Evolutionary conservation across 495 filamentous ascomycete genomes (phyloP), one percentile per base, ranked within the genome.

Genomic region (Hypomontagnella monticulosa): DNA sequence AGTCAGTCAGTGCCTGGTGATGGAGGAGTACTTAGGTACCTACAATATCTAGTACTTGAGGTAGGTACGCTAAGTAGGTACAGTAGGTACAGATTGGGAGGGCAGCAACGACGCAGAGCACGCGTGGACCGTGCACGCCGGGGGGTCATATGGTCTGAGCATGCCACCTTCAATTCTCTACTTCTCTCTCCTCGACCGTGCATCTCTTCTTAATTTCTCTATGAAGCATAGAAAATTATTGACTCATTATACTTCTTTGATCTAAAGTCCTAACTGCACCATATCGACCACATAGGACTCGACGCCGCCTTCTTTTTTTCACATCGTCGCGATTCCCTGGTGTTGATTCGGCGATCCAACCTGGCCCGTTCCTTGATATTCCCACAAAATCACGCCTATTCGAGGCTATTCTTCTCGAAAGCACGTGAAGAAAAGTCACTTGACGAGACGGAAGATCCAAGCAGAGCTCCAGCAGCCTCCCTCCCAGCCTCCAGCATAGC

Each of bases 371-470:
- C 59, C 50, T 52, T 67, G 54, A 67, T 66, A 66, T 67, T 67
- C 47, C 65, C 65, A 68, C 65, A 68, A 66, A 66, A 56, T 61
- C 63, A 66, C 63, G 70, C 68, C 66, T 66, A 70, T 73, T 71
- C 71, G 58, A 73, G 68, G 55, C 69, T 69, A 71, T 65, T 65
- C 41, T 64, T 52, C 67, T 66, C 50, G 63, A 69, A 65, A 70
- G 66, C 71, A 73, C 71, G 71, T 73, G 71, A 73, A n/a, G n/a
- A n/a, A n/a, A n/a, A 73, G 71, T 73, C 71, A 73, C 69, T 70
- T 73, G 71, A 66, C 71, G 58, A n/a, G n/a, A 51, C 42, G 63
- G 57, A 71, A 69, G 63, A 72, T 71, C 70, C 67, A 73, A 73
- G 69, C 68, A 71, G 41, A 30, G 38, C 57, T 36, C 38, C 49